Conservation (phyloP, 805 yeast genomes). For the Sungouiella thailandica region DNA sequence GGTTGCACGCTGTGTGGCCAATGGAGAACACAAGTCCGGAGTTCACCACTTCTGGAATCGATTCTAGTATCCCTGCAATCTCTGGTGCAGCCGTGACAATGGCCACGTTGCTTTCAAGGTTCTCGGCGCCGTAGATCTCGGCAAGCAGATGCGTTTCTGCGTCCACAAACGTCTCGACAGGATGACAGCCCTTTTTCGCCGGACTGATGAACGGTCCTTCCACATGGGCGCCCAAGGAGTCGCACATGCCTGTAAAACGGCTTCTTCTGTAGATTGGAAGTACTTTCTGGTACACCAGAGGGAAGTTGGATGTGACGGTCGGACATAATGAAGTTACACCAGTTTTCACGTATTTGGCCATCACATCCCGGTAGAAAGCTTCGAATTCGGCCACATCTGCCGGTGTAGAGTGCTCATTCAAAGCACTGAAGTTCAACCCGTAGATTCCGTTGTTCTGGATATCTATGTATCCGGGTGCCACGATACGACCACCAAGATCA, state of each 20-base stretch:
- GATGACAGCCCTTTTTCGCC: constrained; percentile 48
- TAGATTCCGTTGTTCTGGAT: constrained; percentile 55
- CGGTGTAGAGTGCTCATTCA: constrained; percentile 25
- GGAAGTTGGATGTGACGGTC: constrained; percentile 49
- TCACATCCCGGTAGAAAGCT: constrained; percentile 36
- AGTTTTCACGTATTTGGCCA: constrained; percentile 42
- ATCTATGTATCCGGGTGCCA: constrained; percentile 55
- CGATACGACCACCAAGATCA: constrained; percentile 42
- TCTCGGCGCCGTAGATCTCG: constrained; percentile 34
- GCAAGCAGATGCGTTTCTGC: constrained; percentile 27
- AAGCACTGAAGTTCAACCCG: constrained; percentile 48
- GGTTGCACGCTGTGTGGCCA: constrained; percentile 44
- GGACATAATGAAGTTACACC: constrained; percentile 57
- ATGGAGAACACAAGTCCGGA: constrained; percentile 38
- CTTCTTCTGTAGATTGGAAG: constrained; percentile 39
- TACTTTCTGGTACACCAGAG: constrained; percentile 44
- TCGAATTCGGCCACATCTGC: constrained; percentile 28
- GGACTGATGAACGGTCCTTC: constrained; percentile 56
- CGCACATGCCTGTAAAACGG: constrained; percentile 29
- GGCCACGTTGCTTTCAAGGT: constrained; percentile 30
- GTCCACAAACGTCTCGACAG: constrained; percentile 38
- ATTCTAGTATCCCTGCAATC: constrained; percentile 40
- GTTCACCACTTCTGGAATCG: constrained; percentile 31
- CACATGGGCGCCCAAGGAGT: constrained; percentile 53
- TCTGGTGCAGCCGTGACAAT: constrained; percentile 53